A percentile compares a stretch with the other conserved stretches of the same genome.
These are phyloP conservation scores for Oryza meridionalis DNA, from an alignment of 176 grass and related monocot genomes.

Conservation along the genomic window DNA sequence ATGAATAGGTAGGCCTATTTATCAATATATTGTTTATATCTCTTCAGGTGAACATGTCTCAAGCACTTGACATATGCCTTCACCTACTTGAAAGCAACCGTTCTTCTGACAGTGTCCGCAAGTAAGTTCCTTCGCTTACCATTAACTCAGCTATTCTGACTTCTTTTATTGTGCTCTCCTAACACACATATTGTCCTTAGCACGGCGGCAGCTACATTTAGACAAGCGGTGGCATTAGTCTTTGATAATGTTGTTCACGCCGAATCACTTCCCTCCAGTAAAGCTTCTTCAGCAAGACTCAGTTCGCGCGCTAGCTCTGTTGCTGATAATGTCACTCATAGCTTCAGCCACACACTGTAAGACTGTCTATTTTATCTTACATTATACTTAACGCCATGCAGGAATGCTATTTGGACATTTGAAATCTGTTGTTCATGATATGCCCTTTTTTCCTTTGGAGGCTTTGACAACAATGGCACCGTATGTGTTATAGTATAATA, in stretches of 20 bases:
- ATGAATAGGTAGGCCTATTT: conserved; percentile 25
- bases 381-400: conserved; percentile 13
- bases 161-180: conserved; percentile 41
- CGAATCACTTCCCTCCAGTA: conserved; percentile 92
- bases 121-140: conserved; percentile 56
- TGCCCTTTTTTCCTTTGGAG: too few relatives aligned
- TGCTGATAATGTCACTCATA: conserved; percentile 76
- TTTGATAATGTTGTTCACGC: conserved; percentile 79
- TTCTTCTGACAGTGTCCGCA: conserved; percentile 95
- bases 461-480: background rate
- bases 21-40: conserved; percentile 38
- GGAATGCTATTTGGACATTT: conserved; percentile 9
- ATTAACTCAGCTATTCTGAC: conserved; percentile 1
- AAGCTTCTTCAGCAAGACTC: conserved; percentile 66
- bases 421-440: background rate
- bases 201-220: conserved; percentile 99
- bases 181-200: conserved; percentile 58
- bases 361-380: conserved; percentile 41
- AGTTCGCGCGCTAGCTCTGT: conserved; percentile 65
- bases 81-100: conserved; percentile 82
- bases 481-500: conserved; percentile 3
- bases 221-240: conserved; percentile 94
- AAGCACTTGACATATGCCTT: conserved; percentile 95
- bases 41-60: conserved; percentile 88
- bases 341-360: conserved; percentile 74